phyloP scores from a whole-genome alignment of 2,329 filamentous ascomycete genomes.

The Pestalotiopsis sp. region DNA sequence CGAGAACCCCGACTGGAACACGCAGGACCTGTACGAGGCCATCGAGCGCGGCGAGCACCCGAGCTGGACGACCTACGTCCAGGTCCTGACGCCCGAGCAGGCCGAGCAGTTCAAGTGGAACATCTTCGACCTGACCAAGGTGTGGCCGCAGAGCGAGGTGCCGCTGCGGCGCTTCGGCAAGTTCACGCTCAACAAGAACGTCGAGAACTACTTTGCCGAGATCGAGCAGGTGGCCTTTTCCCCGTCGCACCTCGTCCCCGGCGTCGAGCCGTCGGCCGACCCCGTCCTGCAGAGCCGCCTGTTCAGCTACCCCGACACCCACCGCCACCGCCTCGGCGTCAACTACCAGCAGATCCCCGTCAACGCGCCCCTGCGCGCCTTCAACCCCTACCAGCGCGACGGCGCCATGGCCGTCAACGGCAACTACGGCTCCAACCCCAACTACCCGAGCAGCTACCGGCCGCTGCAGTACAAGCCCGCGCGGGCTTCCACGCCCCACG shows the following conservation, averaged over 20 bases:
- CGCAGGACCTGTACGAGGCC: slow-evolving; percentile 65
- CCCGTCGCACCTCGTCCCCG: slow-evolving; percentile 65
- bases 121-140: slow-evolving; percentile 71
- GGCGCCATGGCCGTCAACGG: slow-evolving; percentile 71
- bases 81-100: slow-evolving; percentile 63
- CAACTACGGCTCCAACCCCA: slow-evolving; percentile 63
- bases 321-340: slow-evolving; percentile 63
- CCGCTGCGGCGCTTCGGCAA: slow-evolving; percentile 64
- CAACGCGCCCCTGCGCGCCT: slow-evolving; percentile 57
- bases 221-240: slow-evolving; percentile 71
- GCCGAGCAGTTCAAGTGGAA: slow-evolving; percentile 64
- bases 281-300: slow-evolving; percentile 63
- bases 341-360: slow-evolving; percentile 69
- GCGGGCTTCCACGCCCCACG: slow-evolving; percentile 44
- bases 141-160: slow-evolving; percentile 67
- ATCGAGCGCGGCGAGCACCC: slow-evolving; percentile 64
- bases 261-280: slow-evolving; percentile 64
- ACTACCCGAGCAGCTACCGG: slow-evolving; percentile 57
- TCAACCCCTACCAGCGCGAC: slow-evolving; percentile 74
- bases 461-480: slow-evolving; percentile 44
- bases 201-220: slow-evolving; percentile 70
- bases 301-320: slow-evolving; percentile 65
- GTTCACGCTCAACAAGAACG: slow-evolving; percentile 67
- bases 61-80: slow-evolving; percentile 65
- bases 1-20: slow-evolving; percentile 64